Base-by-base conservation (phyloP, 306 rosid species). In the Ormosia semicastrata region DNA sequence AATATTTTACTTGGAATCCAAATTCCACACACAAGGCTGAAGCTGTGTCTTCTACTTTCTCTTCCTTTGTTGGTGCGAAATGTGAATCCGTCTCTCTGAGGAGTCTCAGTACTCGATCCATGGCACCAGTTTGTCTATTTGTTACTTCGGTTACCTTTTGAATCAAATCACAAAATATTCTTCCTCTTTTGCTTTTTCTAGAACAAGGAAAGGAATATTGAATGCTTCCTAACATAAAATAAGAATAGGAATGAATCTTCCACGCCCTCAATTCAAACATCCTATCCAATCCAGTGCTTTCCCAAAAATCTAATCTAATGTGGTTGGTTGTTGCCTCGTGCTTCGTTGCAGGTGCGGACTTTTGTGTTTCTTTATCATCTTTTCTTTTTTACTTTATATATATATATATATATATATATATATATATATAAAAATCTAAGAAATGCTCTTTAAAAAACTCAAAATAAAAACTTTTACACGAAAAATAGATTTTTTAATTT, bases 241-340 rank as follows among this genome's bases (percentile, higher is more conserved):
- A 67, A 8, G 71, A 76, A 14, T 18, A 37, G 8, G 12, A 73
- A 9, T 74, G 14, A 78, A 67, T 54, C 59, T 41, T 78, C 76
- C 60, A 56, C 29, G 13, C 62, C 62, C 53, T 57, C 52, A 33
- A 18, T 81, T 72, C 73, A 72, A 72, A 71, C 62, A 46, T 75
- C 78, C 7, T 71, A 71, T 33, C n/a, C 60, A 70, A 71, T 52
- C 17, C 49, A 15, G 17, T 34, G 65, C 36, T 54, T 73, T 54
- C 12, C 58, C 15, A 17, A 47, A 36, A 36, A 3, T 50, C n/a
- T 29, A 40, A 8, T 78, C 41, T 39, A 2, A 18, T 18, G 41
- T 81, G 77, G 32, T 77, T 81, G 85, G 71, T 71, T 80, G 40
- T 81, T 68, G 52, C 79, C 87, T 62, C 81, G 44, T 64, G 52